A percentile compares a stretch with the other conserved stretches of the same genome.
phyloP scores from a whole-genome alignment of 208 protist genomes.

The Trichomonas vaginalis region DNA sequence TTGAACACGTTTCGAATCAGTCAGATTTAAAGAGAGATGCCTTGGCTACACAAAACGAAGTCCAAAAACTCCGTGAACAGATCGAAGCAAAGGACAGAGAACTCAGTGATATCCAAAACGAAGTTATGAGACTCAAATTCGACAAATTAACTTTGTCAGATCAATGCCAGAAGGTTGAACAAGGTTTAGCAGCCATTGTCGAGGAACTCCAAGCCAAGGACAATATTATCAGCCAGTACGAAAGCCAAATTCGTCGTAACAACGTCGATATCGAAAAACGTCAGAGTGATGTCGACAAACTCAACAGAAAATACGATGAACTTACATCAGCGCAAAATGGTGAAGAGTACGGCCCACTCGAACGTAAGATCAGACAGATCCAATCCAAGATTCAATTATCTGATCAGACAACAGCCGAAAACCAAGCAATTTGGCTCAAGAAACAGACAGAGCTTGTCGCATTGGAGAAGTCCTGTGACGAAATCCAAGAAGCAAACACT shows the following conservation, averaged over 20 bases:
- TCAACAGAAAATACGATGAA: neutral
- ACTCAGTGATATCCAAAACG: neutral
- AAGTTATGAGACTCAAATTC: neutral
- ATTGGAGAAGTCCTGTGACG: neutral
- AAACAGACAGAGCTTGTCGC: slow-evolving; percentile 1
- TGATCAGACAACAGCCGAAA: neutral
- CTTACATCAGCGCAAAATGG: neutral
- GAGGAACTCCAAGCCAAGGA: neutral
- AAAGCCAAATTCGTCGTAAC: neutral
- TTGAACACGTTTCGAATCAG: neutral
- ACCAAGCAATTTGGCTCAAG: neutral
- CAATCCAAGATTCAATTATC: neutral
- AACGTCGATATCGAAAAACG: neutral
- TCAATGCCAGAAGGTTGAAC: neutral
- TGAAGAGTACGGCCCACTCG: neutral
- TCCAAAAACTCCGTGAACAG: neutral
- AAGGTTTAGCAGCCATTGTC: neutral
- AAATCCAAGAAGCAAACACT: neutral
- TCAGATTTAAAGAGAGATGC: neutral
- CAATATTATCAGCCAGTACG: slow-evolving; percentile 12
- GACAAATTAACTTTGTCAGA: neutral
- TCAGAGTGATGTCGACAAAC: slow-evolving; percentile 6
- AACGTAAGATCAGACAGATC: neutral
- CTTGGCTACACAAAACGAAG: neutral
- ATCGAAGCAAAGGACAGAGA: neutral